Conservation (phyloP, 2,329 filamentous ascomycete genomes). For the Verticillium nubilum region DNA sequence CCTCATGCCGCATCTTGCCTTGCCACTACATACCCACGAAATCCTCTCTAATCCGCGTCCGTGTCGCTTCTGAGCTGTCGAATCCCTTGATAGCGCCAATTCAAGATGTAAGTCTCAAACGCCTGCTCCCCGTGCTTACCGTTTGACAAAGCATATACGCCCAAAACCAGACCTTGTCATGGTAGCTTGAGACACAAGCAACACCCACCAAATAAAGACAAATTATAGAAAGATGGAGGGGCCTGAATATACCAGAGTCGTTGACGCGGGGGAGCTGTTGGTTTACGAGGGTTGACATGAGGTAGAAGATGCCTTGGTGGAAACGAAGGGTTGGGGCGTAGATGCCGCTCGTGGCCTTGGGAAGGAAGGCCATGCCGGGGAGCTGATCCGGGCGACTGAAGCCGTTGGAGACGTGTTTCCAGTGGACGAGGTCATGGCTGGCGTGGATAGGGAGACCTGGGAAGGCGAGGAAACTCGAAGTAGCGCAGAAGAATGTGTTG, state of each 20-base stretch:
- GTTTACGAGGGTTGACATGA: slow-evolving; percentile 25
- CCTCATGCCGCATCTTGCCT: no score
- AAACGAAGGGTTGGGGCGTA: slow-evolving; percentile 43
- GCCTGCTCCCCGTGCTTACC: slow-evolving; percentile 11
- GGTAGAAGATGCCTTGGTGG: slow-evolving; percentile 35
- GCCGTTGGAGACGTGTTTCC: slow-evolving; percentile 37
- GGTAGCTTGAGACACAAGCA: no score
- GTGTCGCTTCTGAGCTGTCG: slow-evolving; percentile 5
- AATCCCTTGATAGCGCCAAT: slow-evolving; percentile 4
- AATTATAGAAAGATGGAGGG: no score
- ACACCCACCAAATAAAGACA: no score
- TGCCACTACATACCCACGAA: no score
- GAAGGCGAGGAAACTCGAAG: slow-evolving; percentile 46
- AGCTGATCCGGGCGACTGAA: slow-evolving; percentile 35
- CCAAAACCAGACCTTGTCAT: slow-evolving; percentile 1
- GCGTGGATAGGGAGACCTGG: slow-evolving; percentile 49
- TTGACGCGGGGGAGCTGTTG: not conserved
- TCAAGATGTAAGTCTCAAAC: slow-evolving; percentile 9
- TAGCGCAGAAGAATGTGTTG: slow-evolving; percentile 44
- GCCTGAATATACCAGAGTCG: slow-evolving; percentile 12
- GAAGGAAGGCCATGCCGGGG: slow-evolving; percentile 18
- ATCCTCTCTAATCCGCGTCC: not conserved
- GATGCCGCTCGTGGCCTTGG: slow-evolving; percentile 25
- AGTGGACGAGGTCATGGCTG: slow-evolving; percentile 42
- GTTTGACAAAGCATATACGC: slow-evolving; percentile 9